These are phyloP conservation scores for Trapa incisa DNA, from an alignment of 345 rosid genomes.

Conservation along the genomic window DNA sequence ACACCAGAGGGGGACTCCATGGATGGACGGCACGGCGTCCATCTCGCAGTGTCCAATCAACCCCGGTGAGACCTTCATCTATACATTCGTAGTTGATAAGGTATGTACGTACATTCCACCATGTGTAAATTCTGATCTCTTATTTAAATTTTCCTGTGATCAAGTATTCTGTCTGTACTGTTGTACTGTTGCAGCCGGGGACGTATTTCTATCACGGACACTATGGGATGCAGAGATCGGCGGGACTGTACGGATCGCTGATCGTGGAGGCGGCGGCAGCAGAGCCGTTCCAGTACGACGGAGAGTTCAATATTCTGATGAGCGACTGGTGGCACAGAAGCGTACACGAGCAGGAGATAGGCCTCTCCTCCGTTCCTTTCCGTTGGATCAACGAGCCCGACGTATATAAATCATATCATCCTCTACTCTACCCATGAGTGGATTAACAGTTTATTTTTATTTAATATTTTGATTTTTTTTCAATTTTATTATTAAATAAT, in stretches of 20 bases:
- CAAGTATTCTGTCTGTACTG: too few relatives aligned
- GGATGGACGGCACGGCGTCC: conserved; percentile 95
- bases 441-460: background rate
- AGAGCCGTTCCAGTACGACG: conserved; percentile 62
- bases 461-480: too few relatives aligned
- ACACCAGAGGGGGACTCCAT: conserved; percentile 62
- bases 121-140: too few relatives aligned
- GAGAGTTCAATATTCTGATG: conserved; percentile 44
- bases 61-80: conserved; percentile 70
- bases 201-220: conserved; percentile 88
- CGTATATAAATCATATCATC: conserved; percentile 18
- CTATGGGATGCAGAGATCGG: conserved; percentile 85
- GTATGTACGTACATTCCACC: conserved; percentile 12
- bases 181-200: conserved; percentile 39
- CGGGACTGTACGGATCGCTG: conserved; percentile 62
- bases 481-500: too few relatives aligned
- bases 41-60: conserved; percentile 71
- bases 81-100: conserved; percentile 63
- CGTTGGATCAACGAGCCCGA: conserved; percentile 85
- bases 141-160: too few relatives aligned
- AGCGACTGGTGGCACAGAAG: conserved; percentile 85
- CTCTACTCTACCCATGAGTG: background rate
- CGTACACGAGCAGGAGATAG: conserved; percentile 54
- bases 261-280: conserved; percentile 38
- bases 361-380: conserved; percentile 54